Conservation (phyloP, 1,284 basidiomycete species). For the Pyrrhoderma noxium region DNA sequence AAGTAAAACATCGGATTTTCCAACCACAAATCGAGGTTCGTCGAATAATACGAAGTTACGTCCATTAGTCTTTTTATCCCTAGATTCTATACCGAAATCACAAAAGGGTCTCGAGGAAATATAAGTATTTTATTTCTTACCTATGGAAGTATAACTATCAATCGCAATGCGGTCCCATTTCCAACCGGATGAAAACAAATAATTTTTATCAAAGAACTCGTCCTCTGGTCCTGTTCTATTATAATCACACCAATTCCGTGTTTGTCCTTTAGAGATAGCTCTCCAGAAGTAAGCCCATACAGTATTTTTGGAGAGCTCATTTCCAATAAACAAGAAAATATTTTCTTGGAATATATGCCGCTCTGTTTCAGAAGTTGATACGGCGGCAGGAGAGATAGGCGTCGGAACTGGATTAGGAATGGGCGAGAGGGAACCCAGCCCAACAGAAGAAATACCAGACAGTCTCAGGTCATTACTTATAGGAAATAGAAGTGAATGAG, state of each 20-base stretch:
- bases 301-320: conserved; percentile 61
- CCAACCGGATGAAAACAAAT: conserved; percentile 4
- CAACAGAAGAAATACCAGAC: conserved; percentile 41
- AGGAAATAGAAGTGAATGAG: conserved; percentile 51
- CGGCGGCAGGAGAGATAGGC: conserved; percentile 68
- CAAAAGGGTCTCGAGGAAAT: conserved; percentile 2
- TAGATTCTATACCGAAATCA: conserved; percentile 8
- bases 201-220: neutral
- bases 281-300: conserved; percentile 64
- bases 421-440: conserved; percentile 33
- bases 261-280: conserved; percentile 29
- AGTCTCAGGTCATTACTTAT: conserved; percentile 50
- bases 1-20: conserved; percentile 55
- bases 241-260: neutral
- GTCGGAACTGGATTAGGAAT: conserved; percentile 58
- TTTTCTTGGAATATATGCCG: conserved; percentile 59
- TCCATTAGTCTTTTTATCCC: conserved; percentile 8
- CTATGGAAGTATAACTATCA: conserved; percentile 1
- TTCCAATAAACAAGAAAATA: conserved; percentile 49
- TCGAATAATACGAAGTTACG: conserved; percentile 36
- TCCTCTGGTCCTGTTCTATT: neutral
- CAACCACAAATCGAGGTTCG: conserved; percentile 51
- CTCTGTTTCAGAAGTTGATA: conserved; percentile 50
- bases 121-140: conserved; percentile 14
- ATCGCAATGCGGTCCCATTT: conserved; percentile 1